phyloP scores from a whole-genome alignment of 352 stramenopile species.

The Phytopythium kandeliae region DNA sequence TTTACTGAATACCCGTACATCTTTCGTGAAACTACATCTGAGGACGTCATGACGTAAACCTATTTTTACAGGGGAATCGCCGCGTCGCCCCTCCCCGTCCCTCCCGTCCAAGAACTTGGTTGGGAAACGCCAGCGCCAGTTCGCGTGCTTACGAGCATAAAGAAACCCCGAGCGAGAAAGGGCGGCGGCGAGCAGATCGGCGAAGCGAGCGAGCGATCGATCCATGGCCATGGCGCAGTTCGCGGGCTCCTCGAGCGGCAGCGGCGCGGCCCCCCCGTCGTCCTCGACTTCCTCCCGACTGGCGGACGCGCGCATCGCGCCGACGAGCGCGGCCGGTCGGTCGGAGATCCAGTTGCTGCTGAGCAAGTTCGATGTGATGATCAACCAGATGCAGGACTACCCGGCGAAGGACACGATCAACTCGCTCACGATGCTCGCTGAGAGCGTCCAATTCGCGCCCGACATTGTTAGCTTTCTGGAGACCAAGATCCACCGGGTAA shows the following conservation, averaged over 20 bases:
- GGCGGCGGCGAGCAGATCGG: not conserved
- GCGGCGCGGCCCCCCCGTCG: conserved; percentile 3
- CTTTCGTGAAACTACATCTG: too few species aligned
- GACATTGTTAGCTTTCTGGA: conserved; percentile 87
- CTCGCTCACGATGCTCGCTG: conserved; percentile 79
- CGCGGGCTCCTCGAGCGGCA: conserved; percentile 13
- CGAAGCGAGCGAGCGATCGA: not conserved
- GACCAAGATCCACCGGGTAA: conserved; percentile 87
- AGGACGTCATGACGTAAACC: too few species aligned
- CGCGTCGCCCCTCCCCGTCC: conserved; percentile 2
- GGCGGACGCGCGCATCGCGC: not conserved
- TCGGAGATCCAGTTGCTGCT: conserved; percentile 52
- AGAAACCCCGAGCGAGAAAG: conserved; percentile 1
- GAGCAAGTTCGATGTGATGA: conserved; percentile 75
- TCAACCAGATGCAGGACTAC: conserved; percentile 85
- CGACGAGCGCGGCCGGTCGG: not conserved
- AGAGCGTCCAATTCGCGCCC: conserved; percentile 62
- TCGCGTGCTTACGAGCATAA: not conserved
- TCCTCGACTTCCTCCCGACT: not conserved
- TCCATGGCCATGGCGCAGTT: conserved; percentile 49
- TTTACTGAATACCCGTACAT: too few species aligned
- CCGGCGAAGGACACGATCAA: conserved; percentile 89
- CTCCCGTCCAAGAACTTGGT: not conserved
- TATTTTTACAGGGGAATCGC: too few species aligned
- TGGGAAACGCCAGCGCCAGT: not conserved